Base-by-base conservation (phyloP, 2,329 filamentous ascomycete species). In the Didymella pinodella region DNA sequence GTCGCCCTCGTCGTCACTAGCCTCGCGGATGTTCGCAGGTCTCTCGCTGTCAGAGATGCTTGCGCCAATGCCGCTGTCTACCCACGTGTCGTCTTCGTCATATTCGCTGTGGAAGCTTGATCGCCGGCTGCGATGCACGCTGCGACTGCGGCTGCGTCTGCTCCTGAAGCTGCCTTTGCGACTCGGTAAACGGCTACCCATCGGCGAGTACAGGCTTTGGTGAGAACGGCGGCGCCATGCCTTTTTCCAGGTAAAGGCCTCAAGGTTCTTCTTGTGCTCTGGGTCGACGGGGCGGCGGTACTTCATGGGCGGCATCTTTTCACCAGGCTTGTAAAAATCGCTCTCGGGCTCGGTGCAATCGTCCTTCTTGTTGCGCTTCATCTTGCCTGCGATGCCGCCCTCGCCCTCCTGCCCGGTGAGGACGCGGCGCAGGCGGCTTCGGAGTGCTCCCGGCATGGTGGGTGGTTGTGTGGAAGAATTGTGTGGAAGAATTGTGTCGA, bases 281-380 rank as follows among this genome's bases (percentile, higher is more conserved):
- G 82, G 81, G 57, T 78, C 78, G 41, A 82, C 81, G 10, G 80
- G 78, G 26, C 78, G 75, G 41, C 81, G 77, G 68, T 84, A 84
- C 63, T 84, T 84, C 18, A 80, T 72, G 22, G 79, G 77, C 4
- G 81, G 81, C 80, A 84, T 82, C 57, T 80, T 77, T 72, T 84
- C 81, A 68, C 81, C 81, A 7, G 81, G 81, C 68, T 80, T 78
- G 73, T 83, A 83, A 64, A 81, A 78, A 58, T 80, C 80, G 66
- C 74, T 77, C 20, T 80, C 76, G 65, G 73, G 78, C 60, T 75
- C 71, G 12, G 72, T 67, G 57, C 67, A 62, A 41, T 77, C 76
- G 28, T 70, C 61, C 32, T 57, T 62, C 36, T 72, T 74, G 61
- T 67, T 59, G 40, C 65, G 68, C 57, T 66, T 68, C 44, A 68